Base-by-base conservation (phyloP, 2,329 filamentous ascomycete species). In the Chaetomium strumarium region DNA sequence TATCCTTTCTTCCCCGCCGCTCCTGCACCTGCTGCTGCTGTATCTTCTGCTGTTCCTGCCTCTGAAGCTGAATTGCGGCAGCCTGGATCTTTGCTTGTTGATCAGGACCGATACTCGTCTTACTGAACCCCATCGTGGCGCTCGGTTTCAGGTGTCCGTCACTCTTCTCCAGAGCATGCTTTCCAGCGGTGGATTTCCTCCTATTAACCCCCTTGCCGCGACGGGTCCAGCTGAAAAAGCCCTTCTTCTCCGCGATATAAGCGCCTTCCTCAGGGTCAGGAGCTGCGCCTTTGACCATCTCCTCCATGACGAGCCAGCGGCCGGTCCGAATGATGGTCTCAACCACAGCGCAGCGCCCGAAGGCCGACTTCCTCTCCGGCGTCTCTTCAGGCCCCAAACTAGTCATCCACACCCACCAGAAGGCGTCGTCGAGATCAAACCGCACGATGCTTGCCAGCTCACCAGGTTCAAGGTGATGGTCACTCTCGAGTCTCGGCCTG, bases 341-440 rank as follows among this genome's bases (percentile, higher is more conserved):
- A 42, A 97, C 80, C 37, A 99, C 78, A 17, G 93, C 90, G 64
- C 93, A 99, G 58, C 93, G 81, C 36, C 93, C 93, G 67, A 99
- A 99, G 0, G 91, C 90, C 6, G 91, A 86, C 67, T 99, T 99
- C 55, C 93, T 83, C 43, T 85, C 79, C 0, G 83, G 71, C 0
- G 91, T 88, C 71, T 99, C 93, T 64, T 99, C 93, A 0, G 84
- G 87, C 1, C 92, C 90, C 63, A 99, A 74, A 75, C 92, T 97
- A 62, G 84, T 95, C 78, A 99, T 97, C 93, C 93, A 99, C 4
- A 97, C 93, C 92, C 93, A 97, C 93, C 93, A 99, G 69, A 99
- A 99, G 1, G 90, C 86, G 67, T 97, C 92, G 62, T 99, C 93
- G 5, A 99, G 76, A 57, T 93, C 85, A 52, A 97, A 81, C 36